Evolutionary conservation across 805 yeast genomes (phyloP), one percentile per base, ranked within the genome.

Genomic region (Komagataella mondaviorum): DNA sequence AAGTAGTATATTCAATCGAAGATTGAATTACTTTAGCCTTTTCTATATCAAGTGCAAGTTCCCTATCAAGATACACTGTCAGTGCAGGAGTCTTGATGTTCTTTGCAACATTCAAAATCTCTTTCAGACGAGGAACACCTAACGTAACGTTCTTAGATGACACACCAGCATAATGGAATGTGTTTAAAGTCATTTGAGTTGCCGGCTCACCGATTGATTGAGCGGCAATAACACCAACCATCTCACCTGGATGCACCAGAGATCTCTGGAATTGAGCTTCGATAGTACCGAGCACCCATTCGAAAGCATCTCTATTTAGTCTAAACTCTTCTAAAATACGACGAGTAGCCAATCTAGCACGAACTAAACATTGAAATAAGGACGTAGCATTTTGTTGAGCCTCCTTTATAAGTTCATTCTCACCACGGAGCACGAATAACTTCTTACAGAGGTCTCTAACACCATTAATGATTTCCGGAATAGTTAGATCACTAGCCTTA

Each of bases 11-110:
- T 67, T 93, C 98, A 63, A 93, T 91, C 0, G 96, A 95, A 54
- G 97, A 87, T 72, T 95, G 96, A 47, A 93, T 88, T 47, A 84
- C 83, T 73, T 93, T 93, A 8, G 99, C 98, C 68, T 76, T 81
- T 66, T 90, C 97, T 67, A 90, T 91, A 60, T 93, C 96, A 48
- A 78, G 76, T 4, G 96, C 90, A 55, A 83, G 76, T 45, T 81
- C 91, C 4, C 83, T 81, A 48, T 87, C 76, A 65, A 93, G 72
- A 65, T 90, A 93, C n/a, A 91, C 96, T 7, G 96, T 89, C 64
- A 91, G 75, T 12, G 96, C 95, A n/a, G 99, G 99, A n/a, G 99
- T 93, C 71, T 91, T 93, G 76, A 93, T 90, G 62, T 88, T 91
- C 73, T 93, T 93, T 8, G 99, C 99, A 57, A 93, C 99, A 66